Evolutionary conservation across 1,284 basidiomycete species (phyloP).

Genomic region (Austropuccinia psidii): DNA sequence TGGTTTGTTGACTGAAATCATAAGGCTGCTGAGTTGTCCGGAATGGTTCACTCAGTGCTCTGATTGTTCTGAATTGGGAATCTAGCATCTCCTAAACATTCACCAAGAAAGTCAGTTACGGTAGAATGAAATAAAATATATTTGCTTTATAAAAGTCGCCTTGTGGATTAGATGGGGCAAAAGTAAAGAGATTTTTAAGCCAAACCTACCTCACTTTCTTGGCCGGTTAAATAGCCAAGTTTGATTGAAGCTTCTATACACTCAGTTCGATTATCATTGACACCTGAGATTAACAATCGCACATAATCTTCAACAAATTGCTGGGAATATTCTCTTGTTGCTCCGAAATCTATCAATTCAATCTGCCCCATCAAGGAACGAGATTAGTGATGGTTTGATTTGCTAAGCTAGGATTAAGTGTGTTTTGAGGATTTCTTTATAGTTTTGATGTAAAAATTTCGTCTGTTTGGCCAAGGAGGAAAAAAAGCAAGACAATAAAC

Average conservation of each 20-base stretch:
- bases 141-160: not conserved
- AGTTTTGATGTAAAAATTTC: too few relatives aligned
- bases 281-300: constrained; percentile 67
- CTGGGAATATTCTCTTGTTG: constrained; percentile 75
- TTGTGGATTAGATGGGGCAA: not conserved
- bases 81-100: constrained; percentile 66
- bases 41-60: constrained; percentile 68
- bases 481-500: not conserved
- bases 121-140: too few relatives aligned
- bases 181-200: not conserved
- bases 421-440: too few relatives aligned
- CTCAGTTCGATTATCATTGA: constrained; percentile 59
- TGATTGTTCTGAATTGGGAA: constrained; percentile 79
- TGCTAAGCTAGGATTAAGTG: too few relatives aligned
- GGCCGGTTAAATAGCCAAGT: constrained; percentile 82
- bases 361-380: constrained; percentile 51
- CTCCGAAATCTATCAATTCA: constrained; percentile 92
- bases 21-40: constrained; percentile 58
- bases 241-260: constrained; percentile 68
- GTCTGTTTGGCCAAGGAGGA: not conserved
- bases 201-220: constrained; percentile 64
- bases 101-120: too few relatives aligned
- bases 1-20: constrained; percentile 60
- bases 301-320: constrained; percentile 87
- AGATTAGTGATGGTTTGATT: too few relatives aligned